phyloP scores from a whole-genome alignment of 768 basidiomycete species.

The Amylocystis lapponica region DNA sequence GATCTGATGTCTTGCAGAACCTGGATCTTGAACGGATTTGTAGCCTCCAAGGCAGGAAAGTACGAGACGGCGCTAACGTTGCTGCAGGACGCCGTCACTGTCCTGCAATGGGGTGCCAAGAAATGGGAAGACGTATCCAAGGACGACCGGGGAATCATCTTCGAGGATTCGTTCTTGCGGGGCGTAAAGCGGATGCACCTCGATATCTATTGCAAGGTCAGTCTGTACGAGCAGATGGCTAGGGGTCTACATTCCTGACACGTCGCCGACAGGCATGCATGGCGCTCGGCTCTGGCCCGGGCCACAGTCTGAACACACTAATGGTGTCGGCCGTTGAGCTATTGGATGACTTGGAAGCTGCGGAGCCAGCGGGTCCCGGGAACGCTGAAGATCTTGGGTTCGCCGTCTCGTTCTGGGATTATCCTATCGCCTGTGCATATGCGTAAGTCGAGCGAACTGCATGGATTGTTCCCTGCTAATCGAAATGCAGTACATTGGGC shows the following conservation, averaged over 20 bases:
- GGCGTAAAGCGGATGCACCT: slow-evolving; percentile 32
- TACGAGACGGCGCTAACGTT: slow-evolving; percentile 2
- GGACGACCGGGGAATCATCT: slow-evolving; percentile 34
- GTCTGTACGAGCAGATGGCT: not conserved
- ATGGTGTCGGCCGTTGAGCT: not conserved
- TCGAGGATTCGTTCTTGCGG: slow-evolving; percentile 35
- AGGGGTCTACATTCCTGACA: not conserved
- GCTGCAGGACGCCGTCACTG: slow-evolving; percentile 9
- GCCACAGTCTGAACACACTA: not conserved
- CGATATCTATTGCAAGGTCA: slow-evolving; percentile 26
- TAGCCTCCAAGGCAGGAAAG: too few relatives aligned
- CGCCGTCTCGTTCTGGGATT: slow-evolving; percentile 1
- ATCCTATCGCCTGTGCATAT: slow-evolving; percentile 5
- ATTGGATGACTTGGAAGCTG: not conserved
- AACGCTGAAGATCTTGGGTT: slow-evolving; percentile 1
- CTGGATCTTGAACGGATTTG: not conserved
- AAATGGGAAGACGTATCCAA: slow-evolving; percentile 32
- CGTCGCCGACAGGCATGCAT: not conserved
- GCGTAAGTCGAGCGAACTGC: slow-evolving; percentile 1
- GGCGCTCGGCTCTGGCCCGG: not conserved
- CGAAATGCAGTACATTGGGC: slow-evolving; percentile 8
- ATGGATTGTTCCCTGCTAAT: not conserved
- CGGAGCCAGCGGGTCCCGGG: too few relatives aligned
- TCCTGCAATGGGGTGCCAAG: slow-evolving; percentile 15
- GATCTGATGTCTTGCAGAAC: not conserved